phyloP scores from a whole-genome alignment of 1,139 yeast genomes.

The Magnusiomyces sp. region DNA sequence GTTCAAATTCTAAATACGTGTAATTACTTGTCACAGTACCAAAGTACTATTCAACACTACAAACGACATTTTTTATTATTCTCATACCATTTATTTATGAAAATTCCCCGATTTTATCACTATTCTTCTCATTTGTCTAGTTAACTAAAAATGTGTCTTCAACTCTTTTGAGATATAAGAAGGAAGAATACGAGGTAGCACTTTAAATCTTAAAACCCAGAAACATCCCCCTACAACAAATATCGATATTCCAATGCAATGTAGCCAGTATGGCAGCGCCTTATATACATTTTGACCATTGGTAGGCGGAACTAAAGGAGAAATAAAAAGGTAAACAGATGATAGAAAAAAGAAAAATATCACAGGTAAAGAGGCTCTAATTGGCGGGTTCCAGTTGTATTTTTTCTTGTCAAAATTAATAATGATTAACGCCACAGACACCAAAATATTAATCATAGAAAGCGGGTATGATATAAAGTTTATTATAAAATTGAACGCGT shows the following conservation, averaged over 20 bases:
- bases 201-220: too few relatives aligned
- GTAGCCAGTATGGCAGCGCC: constrained; percentile 65
- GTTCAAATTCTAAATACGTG: too few relatives aligned
- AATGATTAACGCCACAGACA: constrained; percentile 66
- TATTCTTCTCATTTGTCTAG: too few relatives aligned
- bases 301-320: constrained; percentile 67
- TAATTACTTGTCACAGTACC: too few relatives aligned
- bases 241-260: constrained; percentile 46
- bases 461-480: constrained; percentile 71
- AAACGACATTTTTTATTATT: too few relatives aligned
- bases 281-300: constrained; percentile 58
- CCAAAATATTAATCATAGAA: constrained; percentile 60
- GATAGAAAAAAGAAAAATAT: constrained; percentile 57
- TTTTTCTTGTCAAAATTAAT: constrained; percentile 47
- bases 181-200: too few relatives aligned
- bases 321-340: constrained; percentile 61
- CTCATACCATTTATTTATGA: too few relatives aligned
- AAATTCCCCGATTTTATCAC: too few relatives aligned
- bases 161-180: too few relatives aligned
- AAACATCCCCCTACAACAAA: too few relatives aligned
- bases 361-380: constrained; percentile 58
- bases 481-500: constrained; percentile 66
- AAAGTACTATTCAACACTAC: too few relatives aligned
- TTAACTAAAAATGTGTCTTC: too few relatives aligned
- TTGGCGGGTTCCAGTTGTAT: constrained; percentile 60